Evolutionary conservation across 371 early-diverging fungal genomes (phyloP).

Genomic region (Zancudomyces culisetae): DNA sequence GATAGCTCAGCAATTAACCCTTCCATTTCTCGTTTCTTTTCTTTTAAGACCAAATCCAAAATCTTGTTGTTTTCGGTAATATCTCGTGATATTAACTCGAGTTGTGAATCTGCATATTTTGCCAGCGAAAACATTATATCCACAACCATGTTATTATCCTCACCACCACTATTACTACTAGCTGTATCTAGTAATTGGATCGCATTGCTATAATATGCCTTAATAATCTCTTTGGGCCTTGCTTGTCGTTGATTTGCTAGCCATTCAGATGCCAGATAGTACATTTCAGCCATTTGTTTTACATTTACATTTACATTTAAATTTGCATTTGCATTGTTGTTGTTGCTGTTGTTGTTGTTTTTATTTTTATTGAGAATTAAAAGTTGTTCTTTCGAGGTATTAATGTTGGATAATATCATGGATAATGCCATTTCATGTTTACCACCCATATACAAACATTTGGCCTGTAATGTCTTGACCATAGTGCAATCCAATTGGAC

Average conservation of each 20-base stretch:
- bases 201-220: background rate
- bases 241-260: background rate
- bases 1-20: slow-evolving; percentile 8
- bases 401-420: too few species aligned
- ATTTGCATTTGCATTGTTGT: too few species aligned
- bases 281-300: background rate
- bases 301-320: too few species aligned
- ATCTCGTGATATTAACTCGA: slow-evolving; percentile 6
- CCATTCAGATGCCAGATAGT: background rate
- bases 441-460: too few species aligned
- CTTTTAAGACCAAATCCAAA: slow-evolving; percentile 13
- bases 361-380: too few species aligned
- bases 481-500: too few species aligned
- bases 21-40: slow-evolving; percentile 18
- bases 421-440: too few species aligned
- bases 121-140: slow-evolving; percentile 17
- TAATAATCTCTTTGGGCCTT: background rate
- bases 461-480: too few species aligned
- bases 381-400: too few species aligned
- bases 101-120: slow-evolving; percentile 20
- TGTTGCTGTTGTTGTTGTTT: too few species aligned
- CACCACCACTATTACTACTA: background rate
- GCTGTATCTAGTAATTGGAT: background rate
- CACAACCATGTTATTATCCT: slow-evolving; percentile 1
- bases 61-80: slow-evolving; percentile 8